Conservation (phyloP, 306 rosid genomes). For the Abrus pulchellus region DNA sequence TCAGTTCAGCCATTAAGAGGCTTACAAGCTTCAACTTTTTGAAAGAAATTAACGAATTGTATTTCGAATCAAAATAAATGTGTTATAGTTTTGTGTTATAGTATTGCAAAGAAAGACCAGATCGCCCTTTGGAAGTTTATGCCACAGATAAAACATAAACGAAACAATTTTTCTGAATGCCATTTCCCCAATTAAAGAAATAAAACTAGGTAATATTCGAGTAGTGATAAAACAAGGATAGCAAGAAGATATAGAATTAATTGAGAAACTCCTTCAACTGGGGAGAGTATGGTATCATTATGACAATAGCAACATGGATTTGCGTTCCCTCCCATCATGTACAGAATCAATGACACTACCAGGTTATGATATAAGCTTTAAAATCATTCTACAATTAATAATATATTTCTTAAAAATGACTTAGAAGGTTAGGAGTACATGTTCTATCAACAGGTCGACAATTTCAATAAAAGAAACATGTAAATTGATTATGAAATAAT, state of each 20-base stretch:
- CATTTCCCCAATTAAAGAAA: background rate
- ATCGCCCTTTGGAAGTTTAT: background rate
- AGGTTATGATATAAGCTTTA: conserved; percentile 1
- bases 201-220: background rate
- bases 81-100: background rate
- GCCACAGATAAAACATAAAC: background rate
- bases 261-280: conserved; percentile 26
- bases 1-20: conserved; percentile 14
- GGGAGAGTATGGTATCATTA: conserved; percentile 14
- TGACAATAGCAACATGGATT: background rate
- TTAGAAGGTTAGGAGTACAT: conserved; percentile 27
- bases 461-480: conserved; percentile 29
- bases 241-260: conserved; percentile 13
- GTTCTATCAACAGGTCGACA: conserved; percentile 9
- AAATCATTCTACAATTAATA: conserved; percentile 21
- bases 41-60: background rate
- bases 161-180: background rate
- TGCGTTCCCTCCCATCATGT: conserved; percentile 12
- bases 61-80: background rate
- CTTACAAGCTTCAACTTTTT: conserved; percentile 28
- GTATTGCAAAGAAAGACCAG: conserved; percentile 32
- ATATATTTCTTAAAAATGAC: conserved; percentile 19
- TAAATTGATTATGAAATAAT: background rate
- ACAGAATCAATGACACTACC: conserved; percentile 21
- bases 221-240: conserved; percentile 14